Evolutionary conservation across 306 rosid species (phyloP).

Genomic region (Crataegus laevigata): DNA sequence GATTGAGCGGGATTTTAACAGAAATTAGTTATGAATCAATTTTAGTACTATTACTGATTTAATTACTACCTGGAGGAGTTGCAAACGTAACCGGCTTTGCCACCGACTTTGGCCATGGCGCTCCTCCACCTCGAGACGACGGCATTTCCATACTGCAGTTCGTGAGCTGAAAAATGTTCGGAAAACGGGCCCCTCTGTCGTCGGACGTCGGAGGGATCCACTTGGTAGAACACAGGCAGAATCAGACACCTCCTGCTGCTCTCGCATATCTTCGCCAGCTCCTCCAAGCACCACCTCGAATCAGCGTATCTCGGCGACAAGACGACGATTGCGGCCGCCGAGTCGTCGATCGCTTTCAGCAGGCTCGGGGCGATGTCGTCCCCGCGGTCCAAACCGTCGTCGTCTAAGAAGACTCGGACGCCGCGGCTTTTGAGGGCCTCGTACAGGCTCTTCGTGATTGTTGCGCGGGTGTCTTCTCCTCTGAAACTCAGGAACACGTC

Average conservation of each 20-base stretch:
- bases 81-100: constrained; percentile 32
- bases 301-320: constrained; percentile 37
- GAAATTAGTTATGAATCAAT: not conserved
- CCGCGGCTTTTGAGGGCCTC: not conserved
- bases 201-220: constrained; percentile 45
- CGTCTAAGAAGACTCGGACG: constrained; percentile 38
- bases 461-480: no score
- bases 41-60: not conserved
- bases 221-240: constrained; percentile 42
- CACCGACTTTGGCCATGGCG: constrained; percentile 53
- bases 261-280: constrained; percentile 41
- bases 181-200: constrained; percentile 37
- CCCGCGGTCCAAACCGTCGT: constrained; percentile 35
- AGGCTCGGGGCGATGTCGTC: constrained; percentile 34
- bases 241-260: constrained; percentile 20
- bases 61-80: not conserved
- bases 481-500: no score
- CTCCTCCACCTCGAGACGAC: constrained; percentile 29
- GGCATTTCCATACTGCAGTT: not conserved
- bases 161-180: constrained; percentile 22
- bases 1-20: not conserved
- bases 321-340: constrained; percentile 42
- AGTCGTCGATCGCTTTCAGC: constrained; percentile 48
- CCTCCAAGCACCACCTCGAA: constrained; percentile 41
- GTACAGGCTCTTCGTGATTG: no score